Evolutionary conservation across 2,329 filamentous ascomycete species (phyloP).

Genomic region (Ophiostoma novo-ulmi): DNA sequence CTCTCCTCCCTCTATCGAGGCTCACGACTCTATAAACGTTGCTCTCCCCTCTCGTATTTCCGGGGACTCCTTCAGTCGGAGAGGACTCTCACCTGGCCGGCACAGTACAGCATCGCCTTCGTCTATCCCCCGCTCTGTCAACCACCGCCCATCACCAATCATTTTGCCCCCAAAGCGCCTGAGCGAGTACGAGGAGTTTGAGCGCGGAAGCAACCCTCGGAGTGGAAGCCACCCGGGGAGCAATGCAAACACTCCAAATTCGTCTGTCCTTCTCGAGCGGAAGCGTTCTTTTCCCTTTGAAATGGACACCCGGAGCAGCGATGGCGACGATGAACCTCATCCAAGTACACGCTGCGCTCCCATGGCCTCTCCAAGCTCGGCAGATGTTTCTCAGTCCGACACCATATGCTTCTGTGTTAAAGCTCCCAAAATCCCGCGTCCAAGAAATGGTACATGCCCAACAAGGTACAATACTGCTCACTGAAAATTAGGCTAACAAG

Average conservation of each 20-base stretch:
- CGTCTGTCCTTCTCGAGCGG: neutral
- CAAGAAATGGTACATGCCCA: conserved; percentile 53
- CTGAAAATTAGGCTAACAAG: neutral
- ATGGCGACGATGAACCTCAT: neutral
- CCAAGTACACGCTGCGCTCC: neutral
- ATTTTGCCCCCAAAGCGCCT: conserved; percentile 7
- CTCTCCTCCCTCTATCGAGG: neutral
- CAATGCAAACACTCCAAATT: neutral
- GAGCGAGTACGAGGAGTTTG: conserved; percentile 9
- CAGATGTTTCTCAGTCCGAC: conserved; percentile 32
- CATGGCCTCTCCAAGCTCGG: neutral
- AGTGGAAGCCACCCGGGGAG: neutral
- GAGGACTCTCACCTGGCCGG: neutral
- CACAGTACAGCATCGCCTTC: neutral
- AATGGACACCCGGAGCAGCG: conserved; percentile 24
- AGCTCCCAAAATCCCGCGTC: conserved; percentile 53
- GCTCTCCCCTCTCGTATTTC: neutral
- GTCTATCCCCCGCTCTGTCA: neutral
- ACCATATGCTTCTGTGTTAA: conserved; percentile 54
- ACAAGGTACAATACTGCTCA: neutral
- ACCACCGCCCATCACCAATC: conserved; percentile 6
- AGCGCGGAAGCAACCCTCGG: neutral
- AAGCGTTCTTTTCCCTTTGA: conserved; percentile 8
- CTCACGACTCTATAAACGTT: neutral
- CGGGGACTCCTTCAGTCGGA: neutral